These are phyloP conservation scores for Dipodascopsis tothii DNA, from an alignment of 805 yeast genomes.

Conservation along the genomic window DNA sequence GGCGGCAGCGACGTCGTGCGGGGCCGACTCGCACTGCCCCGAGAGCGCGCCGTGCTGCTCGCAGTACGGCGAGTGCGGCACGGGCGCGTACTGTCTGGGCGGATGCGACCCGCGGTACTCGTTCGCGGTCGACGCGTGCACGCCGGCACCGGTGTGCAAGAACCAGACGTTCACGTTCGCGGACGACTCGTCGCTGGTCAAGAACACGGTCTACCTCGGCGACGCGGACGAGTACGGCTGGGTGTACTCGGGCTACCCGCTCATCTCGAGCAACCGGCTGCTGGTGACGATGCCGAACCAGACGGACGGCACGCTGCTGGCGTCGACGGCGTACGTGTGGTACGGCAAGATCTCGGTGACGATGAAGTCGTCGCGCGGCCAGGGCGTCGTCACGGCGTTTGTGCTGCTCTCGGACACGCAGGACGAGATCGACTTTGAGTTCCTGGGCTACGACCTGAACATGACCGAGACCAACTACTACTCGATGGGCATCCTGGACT, in stretches of 20 bases:
- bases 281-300: conserved; percentile 72
- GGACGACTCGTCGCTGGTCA: conserved; percentile 31
- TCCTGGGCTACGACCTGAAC: conserved; percentile 65
- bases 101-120: conserved; percentile 80
- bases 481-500: conserved; percentile 65
- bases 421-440: conserved; percentile 88
- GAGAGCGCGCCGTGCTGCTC: conserved; percentile 78
- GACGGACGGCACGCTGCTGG: conserved; percentile 68
- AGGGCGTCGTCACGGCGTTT: conserved; percentile 78
- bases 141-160: conserved; percentile 77
- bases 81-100: conserved; percentile 70
- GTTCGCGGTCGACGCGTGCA: conserved; percentile 58
- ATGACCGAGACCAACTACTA: conserved; percentile 72
- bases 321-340: conserved; percentile 77
- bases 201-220: conserved; percentile 51
- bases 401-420: conserved; percentile 74
- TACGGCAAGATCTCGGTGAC: conserved; percentile 71
- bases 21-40: conserved; percentile 56
- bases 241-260: conserved; percentile 49
- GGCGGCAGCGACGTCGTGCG: conserved; percentile 39
- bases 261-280: conserved; percentile 48
- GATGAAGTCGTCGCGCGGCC: conserved; percentile 63
- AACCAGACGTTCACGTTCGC: conserved; percentile 30
- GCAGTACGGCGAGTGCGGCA: conserved; percentile 71
- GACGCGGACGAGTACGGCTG: conserved; percentile 61